A percentile compares a stretch with the other conserved stretches of the same genome.
These are phyloP conservation scores for Globisporangium rhizosaccharum DNA, from an alignment of 352 stramenopile species.

Conservation along the genomic window DNA sequence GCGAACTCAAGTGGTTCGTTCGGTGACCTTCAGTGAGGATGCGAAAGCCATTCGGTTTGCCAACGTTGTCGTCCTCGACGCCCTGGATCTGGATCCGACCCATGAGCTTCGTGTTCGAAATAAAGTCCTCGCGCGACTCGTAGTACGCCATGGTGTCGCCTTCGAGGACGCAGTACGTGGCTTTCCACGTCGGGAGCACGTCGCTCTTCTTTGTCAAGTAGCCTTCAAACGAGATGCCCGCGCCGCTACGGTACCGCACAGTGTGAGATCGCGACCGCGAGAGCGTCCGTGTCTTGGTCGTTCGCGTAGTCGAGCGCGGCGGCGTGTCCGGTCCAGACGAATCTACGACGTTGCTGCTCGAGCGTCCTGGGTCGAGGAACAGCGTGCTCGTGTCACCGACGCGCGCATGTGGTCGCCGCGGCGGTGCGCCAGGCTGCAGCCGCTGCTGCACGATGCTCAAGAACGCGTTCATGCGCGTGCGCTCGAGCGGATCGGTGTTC, in stretches of 20 bases:
- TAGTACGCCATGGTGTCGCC: constrained; percentile 75
- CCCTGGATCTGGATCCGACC: constrained; percentile 63
- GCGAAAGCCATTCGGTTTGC: constrained; percentile 65
- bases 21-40: constrained; percentile 64
- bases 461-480: constrained; percentile 41
- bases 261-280: constrained; percentile 49
- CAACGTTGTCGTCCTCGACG: constrained; percentile 60
- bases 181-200: constrained; percentile 61
- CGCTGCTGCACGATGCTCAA: constrained; percentile 51
- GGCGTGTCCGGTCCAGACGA: constrained; percentile 1
- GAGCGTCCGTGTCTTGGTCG: background rate
- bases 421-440: constrained; percentile 45
- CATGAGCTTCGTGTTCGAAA: constrained; percentile 72
- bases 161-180: constrained; percentile 72
- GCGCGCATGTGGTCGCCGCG: constrained; percentile 32
- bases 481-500: constrained; percentile 61
- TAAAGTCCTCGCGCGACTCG: constrained; percentile 79
- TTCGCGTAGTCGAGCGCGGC: background rate
- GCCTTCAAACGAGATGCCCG: constrained; percentile 75
- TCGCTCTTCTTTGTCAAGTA: constrained; percentile 85
- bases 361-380: constrained; percentile 46
- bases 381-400: constrained; percentile 38
- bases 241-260: constrained; percentile 56
- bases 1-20: constrained; percentile 63
- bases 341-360: constrained; percentile 15